Percentiles rank a stretch among this genome's conserved stretches.
These are phyloP conservation scores for Thelonectria blattea DNA, from an alignment of 2,329 filamentous ascomycete genomes.

Conservation along the genomic window DNA sequence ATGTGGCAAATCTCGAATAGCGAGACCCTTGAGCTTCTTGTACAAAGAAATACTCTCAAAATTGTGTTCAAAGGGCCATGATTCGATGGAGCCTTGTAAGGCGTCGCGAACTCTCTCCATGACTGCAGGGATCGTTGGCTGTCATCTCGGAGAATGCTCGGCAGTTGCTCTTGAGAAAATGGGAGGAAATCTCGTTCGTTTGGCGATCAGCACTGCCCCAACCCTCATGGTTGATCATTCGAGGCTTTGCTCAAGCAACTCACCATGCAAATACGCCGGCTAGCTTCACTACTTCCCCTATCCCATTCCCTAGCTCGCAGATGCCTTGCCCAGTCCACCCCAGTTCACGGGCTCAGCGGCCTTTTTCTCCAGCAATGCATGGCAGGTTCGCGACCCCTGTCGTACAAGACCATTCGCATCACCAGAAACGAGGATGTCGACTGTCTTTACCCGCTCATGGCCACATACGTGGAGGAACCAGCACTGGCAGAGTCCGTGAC, in stretches of 20 bases:
- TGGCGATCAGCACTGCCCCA: too few relatives aligned
- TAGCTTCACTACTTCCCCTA: background rate
- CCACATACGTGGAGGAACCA: background rate
- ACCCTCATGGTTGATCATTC: too few relatives aligned
- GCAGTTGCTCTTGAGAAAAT: background rate
- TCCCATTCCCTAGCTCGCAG: background rate
- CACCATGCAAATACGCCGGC: background rate
- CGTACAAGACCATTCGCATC: conserved; percentile 5
- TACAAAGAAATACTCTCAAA: too few relatives aligned
- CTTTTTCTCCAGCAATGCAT: background rate
- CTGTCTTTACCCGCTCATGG: conserved; percentile 1
- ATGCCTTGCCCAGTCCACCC: background rate
- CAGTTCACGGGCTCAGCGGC: background rate
- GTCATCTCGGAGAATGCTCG: background rate
- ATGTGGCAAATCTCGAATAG: too few relatives aligned
- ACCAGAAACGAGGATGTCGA: background rate
- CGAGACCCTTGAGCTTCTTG: too few relatives aligned
- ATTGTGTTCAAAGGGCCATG: too few relatives aligned
- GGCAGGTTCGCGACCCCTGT: background rate
- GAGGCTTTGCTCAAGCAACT: background rate
- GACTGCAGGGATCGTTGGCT: background rate
- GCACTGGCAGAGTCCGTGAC: background rate
- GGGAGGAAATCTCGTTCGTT: too few relatives aligned
- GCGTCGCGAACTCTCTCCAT: too few relatives aligned
- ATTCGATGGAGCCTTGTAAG: too few relatives aligned